Conservation (phyloP, 2,329 filamentous ascomycete species). For the Dothidotthia symphoricarpi region DNA sequence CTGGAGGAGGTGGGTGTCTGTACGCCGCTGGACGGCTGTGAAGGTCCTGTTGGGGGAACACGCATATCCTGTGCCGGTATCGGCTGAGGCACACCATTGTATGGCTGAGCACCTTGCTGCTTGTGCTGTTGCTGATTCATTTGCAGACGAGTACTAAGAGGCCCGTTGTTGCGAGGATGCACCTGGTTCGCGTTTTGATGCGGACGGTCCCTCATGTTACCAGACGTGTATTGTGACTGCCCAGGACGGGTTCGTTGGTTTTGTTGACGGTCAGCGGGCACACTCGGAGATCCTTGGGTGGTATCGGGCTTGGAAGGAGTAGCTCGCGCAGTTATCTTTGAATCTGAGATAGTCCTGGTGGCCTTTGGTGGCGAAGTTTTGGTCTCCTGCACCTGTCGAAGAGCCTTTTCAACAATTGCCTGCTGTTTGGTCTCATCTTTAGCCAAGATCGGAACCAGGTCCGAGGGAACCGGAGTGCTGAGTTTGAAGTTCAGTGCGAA, state of each 20-base stretch:
- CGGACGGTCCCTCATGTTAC: constrained; percentile 44
- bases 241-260: constrained; percentile 46
- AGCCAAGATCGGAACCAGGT: constrained; percentile 90
- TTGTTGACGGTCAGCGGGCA: constrained; percentile 47
- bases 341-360: constrained; percentile 43
- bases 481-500: constrained; percentile 95
- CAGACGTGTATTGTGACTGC: constrained; percentile 44
- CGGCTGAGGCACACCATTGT: constrained; percentile 54
- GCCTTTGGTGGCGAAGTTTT: constrained; percentile 41
- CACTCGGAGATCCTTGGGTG: constrained; percentile 28
- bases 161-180: constrained; percentile 43
- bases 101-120: constrained; percentile 39
- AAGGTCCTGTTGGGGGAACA: constrained; percentile 71
- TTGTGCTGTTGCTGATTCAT: constrained; percentile 55
- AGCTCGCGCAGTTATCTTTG: constrained; percentile 34
- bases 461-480: constrained; percentile 83
- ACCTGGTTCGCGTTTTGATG: constrained; percentile 45
- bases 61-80: constrained; percentile 65
- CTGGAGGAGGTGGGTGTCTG: constrained; percentile 55
- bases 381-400: constrained; percentile 65
- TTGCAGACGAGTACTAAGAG: constrained; percentile 52
- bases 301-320: constrained; percentile 35
- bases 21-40: constrained; percentile 48
- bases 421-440: constrained; percentile 96
- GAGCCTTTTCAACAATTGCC: constrained; percentile 85